A percentile compares a stretch with the other conserved stretches of the same genome.
Conservation (phyloP, 345 rosid species). For the Camelina neglecta region DNA sequence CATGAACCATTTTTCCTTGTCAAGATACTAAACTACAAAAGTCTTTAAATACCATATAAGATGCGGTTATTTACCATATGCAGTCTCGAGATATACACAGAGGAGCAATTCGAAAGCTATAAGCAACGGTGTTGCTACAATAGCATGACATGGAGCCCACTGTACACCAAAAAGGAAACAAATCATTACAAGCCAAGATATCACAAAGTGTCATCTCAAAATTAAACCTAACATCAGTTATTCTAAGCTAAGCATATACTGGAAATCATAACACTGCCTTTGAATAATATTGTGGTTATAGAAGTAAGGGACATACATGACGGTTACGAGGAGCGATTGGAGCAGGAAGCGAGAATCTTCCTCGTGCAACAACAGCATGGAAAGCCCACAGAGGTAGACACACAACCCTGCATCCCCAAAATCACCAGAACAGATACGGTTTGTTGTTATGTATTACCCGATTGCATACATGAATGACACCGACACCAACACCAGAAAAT, state of each 20-base stretch:
- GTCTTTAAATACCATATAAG: neutral
- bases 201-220: no score
- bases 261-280: neutral
- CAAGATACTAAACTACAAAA: conserved; percentile 13
- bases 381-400: conserved; percentile 91
- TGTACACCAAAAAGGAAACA: conserved; percentile 48
- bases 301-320: conserved; percentile 57
- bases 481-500: neutral
- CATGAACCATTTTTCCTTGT: neutral
- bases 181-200: conserved; percentile 25
- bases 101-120: conserved; percentile 94
- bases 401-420: conserved; percentile 62
- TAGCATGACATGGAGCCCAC: conserved; percentile 99
- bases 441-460: neutral
- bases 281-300: neutral
- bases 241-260: neutral
- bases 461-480: conserved; percentile 5
- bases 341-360: conserved; percentile 97
- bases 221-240: no score
- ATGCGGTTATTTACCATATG: conserved; percentile 53
- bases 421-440: neutral
- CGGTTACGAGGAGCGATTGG: conserved; percentile 92
- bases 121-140: conserved; percentile 91
- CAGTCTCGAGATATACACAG: conserved; percentile 91
- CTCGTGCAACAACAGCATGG: conserved; percentile 93